phyloP scores from a whole-genome alignment of 495 filamentous ascomycete genomes.

The Lichenothelia convexa region DNA sequence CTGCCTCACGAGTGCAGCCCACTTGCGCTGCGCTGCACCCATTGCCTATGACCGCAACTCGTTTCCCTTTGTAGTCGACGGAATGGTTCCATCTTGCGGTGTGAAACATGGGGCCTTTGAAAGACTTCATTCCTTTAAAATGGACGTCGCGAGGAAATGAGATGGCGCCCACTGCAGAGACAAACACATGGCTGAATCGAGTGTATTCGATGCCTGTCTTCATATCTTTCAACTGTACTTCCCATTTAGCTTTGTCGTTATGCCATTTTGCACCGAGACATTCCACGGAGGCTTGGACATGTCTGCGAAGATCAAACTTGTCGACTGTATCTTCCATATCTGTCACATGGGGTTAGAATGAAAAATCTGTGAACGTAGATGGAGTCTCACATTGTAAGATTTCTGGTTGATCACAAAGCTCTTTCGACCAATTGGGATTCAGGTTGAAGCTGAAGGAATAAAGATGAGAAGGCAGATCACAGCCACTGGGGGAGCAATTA shows the following conservation, averaged over 20 bases:
- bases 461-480: slow-evolving; percentile 15
- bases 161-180: neutral
- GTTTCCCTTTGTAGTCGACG: neutral
- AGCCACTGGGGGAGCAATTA: slow-evolving; percentile 5
- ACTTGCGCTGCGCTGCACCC: too few relatives aligned
- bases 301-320: slow-evolving; percentile 17
- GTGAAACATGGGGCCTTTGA: slow-evolving; percentile 7
- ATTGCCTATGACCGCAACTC: neutral
- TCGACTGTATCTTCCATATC: slow-evolving; percentile 21
- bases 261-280: slow-evolving; percentile 7
- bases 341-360: too few relatives aligned
- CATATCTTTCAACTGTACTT: slow-evolving; percentile 1
- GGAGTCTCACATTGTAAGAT: slow-evolving; percentile 1
- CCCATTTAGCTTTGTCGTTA: neutral
- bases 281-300: slow-evolving; percentile 12
- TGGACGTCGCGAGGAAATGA: slow-evolving; percentile 5
- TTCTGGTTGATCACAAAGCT: slow-evolving; percentile 13
- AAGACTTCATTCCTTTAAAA: slow-evolving; percentile 9
- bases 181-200: neutral
- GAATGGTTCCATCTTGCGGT: slow-evolving; percentile 2
- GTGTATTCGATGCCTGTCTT: neutral
- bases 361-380: too few relatives aligned
- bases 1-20: slow-evolving; percentile 19
- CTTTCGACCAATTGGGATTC: slow-evolving; percentile 18
- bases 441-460: slow-evolving; percentile 19